These are phyloP conservation scores for Neolentinus lepideus DNA, from an alignment of 1,284 basidiomycete genomes.

Conservation along the genomic window DNA sequence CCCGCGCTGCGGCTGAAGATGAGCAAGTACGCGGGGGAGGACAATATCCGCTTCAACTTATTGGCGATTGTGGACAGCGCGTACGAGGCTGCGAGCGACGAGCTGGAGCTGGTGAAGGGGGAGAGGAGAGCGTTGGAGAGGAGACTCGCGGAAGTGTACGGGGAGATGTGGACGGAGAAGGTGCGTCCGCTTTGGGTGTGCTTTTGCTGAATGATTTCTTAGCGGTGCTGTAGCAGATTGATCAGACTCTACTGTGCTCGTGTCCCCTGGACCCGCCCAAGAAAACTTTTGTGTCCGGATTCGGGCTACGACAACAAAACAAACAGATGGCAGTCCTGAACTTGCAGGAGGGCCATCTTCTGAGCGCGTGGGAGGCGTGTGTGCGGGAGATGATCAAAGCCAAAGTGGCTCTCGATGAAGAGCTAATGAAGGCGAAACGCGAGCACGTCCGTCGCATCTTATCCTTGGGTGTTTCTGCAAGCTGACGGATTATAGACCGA, in stretches of 20 bases:
- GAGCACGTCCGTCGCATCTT: constrained; percentile 37
- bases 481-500: constrained; percentile 34
- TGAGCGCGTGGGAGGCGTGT: constrained; percentile 38
- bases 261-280: constrained; percentile 10
- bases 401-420: constrained; percentile 43
- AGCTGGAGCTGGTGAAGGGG: constrained; percentile 42
- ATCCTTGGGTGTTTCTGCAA: not conserved
- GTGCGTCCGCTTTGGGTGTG: constrained; percentile 21
- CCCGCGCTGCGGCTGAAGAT: constrained; percentile 54
- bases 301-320: constrained; percentile 36
- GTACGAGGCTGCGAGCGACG: constrained; percentile 42
- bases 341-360: constrained; percentile 30
- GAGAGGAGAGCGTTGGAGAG: constrained; percentile 39
- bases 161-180: constrained; percentile 31
- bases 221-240: constrained; percentile 24
- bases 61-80: constrained; percentile 49
- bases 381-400: constrained; percentile 32
- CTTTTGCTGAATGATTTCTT: not conserved
- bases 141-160: constrained; percentile 25
- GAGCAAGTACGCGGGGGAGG: constrained; percentile 37
- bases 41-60: constrained; percentile 49
- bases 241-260: constrained; percentile 25
- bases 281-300: constrained; percentile 31
- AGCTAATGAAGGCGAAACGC: constrained; percentile 33
- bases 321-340: constrained; percentile 37